Percentiles rank a stretch among this genome's conserved stretches.
Evolutionary conservation across 23 red algal species (phyloP).

Genomic region (Gracilaria domingensis): DNA sequence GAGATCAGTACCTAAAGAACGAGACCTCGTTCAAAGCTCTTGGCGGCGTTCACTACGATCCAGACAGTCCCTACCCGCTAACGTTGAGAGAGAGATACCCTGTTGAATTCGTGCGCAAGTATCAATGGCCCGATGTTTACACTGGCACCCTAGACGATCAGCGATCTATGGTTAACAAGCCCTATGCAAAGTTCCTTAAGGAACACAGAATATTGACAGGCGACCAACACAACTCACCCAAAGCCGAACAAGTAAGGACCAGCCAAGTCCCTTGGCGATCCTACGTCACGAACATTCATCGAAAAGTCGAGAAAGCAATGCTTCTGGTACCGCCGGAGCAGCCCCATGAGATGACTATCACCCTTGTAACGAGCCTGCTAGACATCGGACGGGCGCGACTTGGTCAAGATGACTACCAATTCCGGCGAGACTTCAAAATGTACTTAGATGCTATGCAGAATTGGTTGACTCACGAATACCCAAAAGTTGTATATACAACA

Average conservation of each 20-base stretch:
- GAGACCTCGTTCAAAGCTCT: slow-evolving; percentile 56
- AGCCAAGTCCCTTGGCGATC: slow-evolving; percentile 43
- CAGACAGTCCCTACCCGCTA: slow-evolving; percentile 35
- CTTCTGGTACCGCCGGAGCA: slow-evolving; percentile 53
- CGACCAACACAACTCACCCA: neutral
- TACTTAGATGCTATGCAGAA: slow-evolving; percentile 59
- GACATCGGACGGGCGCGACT: slow-evolving; percentile 45
- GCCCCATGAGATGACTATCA: slow-evolving; percentile 68
- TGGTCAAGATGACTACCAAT: slow-evolving; percentile 33
- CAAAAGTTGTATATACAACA: slow-evolving; percentile 57
- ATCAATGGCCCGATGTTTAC: slow-evolving; percentile 42
- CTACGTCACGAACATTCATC: slow-evolving; percentile 29
- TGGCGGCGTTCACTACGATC: slow-evolving; percentile 56
- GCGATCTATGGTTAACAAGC: slow-evolving; percentile 25
- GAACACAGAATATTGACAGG: slow-evolving; percentile 30
- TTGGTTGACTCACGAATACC: slow-evolving; percentile 61
- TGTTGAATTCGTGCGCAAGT: slow-evolving; percentile 59
- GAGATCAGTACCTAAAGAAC: slow-evolving; percentile 52
- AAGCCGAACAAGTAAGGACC: neutral
- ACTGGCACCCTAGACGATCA: slow-evolving; percentile 40
- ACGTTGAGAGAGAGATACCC: slow-evolving; percentile 62
- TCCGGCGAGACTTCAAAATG: slow-evolving; percentile 55
- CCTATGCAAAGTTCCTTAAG: slow-evolving; percentile 21
- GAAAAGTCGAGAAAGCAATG: slow-evolving; percentile 43
- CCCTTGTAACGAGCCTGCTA: slow-evolving; percentile 48